phyloP scores from a whole-genome alignment of 148 eudicot species.

The Pharnaceum exiguum region DNA sequence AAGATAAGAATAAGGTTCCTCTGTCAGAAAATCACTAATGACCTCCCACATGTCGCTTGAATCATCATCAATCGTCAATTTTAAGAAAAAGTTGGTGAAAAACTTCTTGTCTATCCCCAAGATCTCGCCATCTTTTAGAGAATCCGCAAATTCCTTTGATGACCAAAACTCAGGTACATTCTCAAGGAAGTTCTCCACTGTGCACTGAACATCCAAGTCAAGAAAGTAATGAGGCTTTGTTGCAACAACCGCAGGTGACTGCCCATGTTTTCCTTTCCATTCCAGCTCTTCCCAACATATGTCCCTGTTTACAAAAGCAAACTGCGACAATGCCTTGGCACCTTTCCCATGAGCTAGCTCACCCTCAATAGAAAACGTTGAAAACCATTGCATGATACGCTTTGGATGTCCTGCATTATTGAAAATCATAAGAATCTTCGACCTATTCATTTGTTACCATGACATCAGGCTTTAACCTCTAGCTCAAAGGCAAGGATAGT shows the following conservation, averaged over 20 bases:
- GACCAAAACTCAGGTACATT: slow-evolving; percentile 95
- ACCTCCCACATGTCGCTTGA: slow-evolving; percentile 70
- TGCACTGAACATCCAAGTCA: slow-evolving; percentile 80
- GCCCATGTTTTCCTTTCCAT: slow-evolving; percentile 98
- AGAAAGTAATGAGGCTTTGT: slow-evolving; percentile 98
- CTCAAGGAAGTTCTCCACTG: slow-evolving; percentile 84
- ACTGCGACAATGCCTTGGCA: slow-evolving; percentile 84
- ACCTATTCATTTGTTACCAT: not conserved
- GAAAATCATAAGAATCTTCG: slow-evolving; percentile 16
- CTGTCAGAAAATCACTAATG: slow-evolving; percentile 59
- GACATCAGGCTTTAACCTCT: no score
- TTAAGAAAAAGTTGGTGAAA: slow-evolving; percentile 59
- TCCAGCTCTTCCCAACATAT: slow-evolving; percentile 99
- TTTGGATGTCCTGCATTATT: slow-evolving; percentile 70
- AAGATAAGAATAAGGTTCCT: slow-evolving; percentile 70
- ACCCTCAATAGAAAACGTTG: slow-evolving; percentile 52
- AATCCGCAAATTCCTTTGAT: slow-evolving; percentile 77
- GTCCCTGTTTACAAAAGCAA: slow-evolving; percentile 86
- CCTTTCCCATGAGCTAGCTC: slow-evolving; percentile 68
- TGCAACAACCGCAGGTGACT: slow-evolving; percentile 97
- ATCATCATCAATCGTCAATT: slow-evolving; percentile 68
- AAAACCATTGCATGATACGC: slow-evolving; percentile 82
- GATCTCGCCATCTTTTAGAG: slow-evolving; percentile 78
- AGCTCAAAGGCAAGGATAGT: no score
- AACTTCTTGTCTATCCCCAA: slow-evolving; percentile 55